Evolutionary conservation across 345 rosid genomes (phyloP), one percentile per base, ranked within the genome.

Genomic region (Eucalyptus brandiana): DNA sequence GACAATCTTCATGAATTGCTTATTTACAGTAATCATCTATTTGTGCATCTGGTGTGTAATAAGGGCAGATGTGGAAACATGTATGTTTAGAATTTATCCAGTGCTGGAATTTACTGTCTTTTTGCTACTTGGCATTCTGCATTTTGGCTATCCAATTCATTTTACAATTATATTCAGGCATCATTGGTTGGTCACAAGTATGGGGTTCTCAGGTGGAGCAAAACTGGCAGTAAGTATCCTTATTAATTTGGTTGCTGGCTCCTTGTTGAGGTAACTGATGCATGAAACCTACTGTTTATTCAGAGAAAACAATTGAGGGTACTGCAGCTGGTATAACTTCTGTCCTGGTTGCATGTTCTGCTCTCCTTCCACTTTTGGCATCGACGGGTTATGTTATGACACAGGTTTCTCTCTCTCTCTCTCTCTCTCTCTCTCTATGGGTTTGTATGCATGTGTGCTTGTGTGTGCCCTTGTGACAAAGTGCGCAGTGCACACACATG

Each of bases 241-340:
- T 86, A 65, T 24, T 28, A 12, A 28, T 69, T 62, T 14, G n/a
- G 24, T 32, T 54, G 42, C 80, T 24, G 16, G 30, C 45, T 86
- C 40, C 49, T 87, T 65, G 5, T 12, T 23, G 16, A 44, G 88
- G 67, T 44, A 87, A 58, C 91, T 92, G 88, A 93, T 30, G 19
- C 40, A 88, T 34, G 87, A 83, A 90, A 87, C 28, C 17, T 76
- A 40, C 85, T 11, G 47, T 47, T 88, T 88, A 15, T 87, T 90
- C 93, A 97, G 99, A 97, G 94, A 97, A 97, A 96, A 97, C 99
- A 8, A 92, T 96, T 58, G 99, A 97, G 92, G 99, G 99, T 87
- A 97, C 99, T 90, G 99, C 98, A 51, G 99, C 99, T 67, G 99
- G 99, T 67, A 96, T 98, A 91, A 94, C 96, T 49, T 96, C 99